phyloP scores from a whole-genome alignment of 2,329 filamentous ascomycete species.

The Ascochyta lentis region DNA sequence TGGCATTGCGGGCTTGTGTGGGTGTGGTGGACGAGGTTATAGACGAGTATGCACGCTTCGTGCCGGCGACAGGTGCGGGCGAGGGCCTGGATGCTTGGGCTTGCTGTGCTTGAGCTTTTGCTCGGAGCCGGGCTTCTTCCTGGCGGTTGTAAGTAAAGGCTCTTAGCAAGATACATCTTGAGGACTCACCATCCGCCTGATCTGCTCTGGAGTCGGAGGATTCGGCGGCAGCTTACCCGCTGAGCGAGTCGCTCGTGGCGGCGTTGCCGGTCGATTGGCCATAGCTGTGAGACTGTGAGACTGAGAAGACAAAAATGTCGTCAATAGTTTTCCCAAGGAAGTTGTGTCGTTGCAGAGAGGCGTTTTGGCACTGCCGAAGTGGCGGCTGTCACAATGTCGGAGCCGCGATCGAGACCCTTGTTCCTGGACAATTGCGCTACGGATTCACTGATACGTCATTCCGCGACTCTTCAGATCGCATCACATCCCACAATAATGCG shows the following conservation, averaged over 20 bases:
- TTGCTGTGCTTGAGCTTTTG: slow-evolving; percentile 77
- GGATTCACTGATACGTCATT: slow-evolving; percentile 24
- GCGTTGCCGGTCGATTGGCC: slow-evolving; percentile 56
- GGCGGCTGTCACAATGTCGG: slow-evolving; percentile 24
- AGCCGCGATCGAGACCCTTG: slow-evolving; percentile 26
- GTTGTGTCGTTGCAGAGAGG: not conserved
- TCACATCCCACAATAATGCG: slow-evolving; percentile 4
- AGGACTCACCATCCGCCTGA: slow-evolving; percentile 60
- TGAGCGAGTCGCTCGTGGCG: slow-evolving; percentile 51
- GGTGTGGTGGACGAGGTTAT: slow-evolving; percentile 63
- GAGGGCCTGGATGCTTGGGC: slow-evolving; percentile 31
- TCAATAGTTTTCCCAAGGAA: not conserved
- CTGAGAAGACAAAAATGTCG: not conserved
- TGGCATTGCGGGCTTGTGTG: slow-evolving; percentile 66
- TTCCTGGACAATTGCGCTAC: slow-evolving; percentile 39
- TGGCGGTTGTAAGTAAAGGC: slow-evolving; percentile 44
- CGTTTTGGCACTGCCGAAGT: slow-evolving; percentile 1
- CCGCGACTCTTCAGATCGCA: slow-evolving; percentile 13
- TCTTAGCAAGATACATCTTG: not conserved
- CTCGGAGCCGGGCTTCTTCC: slow-evolving; percentile 87
- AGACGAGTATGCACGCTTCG: slow-evolving; percentile 74
- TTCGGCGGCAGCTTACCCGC: slow-evolving; percentile 52
- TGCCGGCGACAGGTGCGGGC: slow-evolving; percentile 55
- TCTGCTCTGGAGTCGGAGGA: slow-evolving; percentile 66
- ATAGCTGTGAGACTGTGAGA: slow-evolving; percentile 27